A percentile compares a stretch with the other conserved stretches of the same genome.
phyloP scores from a whole-genome alignment of 768 basidiomycete genomes.

The Boletus reticuloceps region DNA sequence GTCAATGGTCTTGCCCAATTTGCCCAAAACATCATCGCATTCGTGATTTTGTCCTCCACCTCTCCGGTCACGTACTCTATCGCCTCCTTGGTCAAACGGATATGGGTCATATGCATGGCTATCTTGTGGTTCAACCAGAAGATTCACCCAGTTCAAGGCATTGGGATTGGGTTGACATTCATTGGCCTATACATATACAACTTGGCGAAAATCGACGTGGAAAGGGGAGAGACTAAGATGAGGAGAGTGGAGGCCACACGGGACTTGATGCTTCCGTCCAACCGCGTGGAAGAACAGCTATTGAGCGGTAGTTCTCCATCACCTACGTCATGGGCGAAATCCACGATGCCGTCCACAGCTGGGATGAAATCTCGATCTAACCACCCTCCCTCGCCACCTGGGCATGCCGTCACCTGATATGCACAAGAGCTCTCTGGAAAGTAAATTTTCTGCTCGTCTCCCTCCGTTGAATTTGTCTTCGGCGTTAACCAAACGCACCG shows the following conservation, averaged over 20 bases:
- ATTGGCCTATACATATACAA: conserved; percentile 95
- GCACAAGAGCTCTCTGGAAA: conserved; percentile 11
- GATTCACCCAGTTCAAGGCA: conserved; percentile 78
- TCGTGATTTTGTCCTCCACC: conserved; percentile 91
- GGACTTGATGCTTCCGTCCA: conserved; percentile 66
- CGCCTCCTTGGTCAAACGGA: conserved; percentile 95
- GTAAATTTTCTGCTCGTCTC: conserved; percentile 14
- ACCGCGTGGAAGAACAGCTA: conserved; percentile 56
- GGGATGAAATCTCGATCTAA: conserved; percentile 24
- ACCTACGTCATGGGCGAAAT: conserved; percentile 4
- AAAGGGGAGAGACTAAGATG: conserved; percentile 88
- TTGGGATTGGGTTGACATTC: conserved; percentile 91
- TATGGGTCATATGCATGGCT: conserved; percentile 96
- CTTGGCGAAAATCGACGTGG: conserved; percentile 88
- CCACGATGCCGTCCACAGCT: conserved; percentile 20
- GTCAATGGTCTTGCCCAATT: conserved; percentile 97
- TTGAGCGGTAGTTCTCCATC: conserved; percentile 40
- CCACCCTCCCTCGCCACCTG: conserved; percentile 1
- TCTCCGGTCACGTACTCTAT: conserved; percentile 99
- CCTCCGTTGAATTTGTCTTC: conserved; percentile 18
- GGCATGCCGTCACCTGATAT: conserved; percentile 1
- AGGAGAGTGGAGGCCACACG: conserved; percentile 70
- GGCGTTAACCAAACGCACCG: conserved; percentile 23
- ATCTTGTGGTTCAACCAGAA: conserved; percentile 94
- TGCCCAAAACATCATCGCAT: conserved; percentile 95